Conservation (phyloP, 1,284 basidiomycete genomes). For the Fomitopsis betulina region DNA sequence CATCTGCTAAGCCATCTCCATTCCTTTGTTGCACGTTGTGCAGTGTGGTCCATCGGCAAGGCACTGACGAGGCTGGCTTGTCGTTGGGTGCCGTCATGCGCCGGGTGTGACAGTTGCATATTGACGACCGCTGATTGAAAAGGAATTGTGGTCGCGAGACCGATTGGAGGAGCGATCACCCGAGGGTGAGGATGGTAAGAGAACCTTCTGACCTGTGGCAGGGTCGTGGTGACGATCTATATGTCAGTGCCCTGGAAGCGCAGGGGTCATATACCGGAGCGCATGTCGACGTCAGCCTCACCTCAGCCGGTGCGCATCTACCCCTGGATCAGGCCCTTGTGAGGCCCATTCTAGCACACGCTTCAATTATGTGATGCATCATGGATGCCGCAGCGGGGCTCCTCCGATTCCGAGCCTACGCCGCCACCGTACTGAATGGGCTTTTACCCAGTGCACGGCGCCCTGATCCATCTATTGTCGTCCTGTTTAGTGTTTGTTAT, state of each 20-base stretch:
- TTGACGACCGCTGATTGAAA: neutral
- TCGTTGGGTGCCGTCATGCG: neutral
- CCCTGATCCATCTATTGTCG: neutral
- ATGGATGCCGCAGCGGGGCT: neutral
- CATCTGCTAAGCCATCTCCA: neutral
- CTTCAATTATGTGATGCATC: neutral
- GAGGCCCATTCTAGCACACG: neutral
- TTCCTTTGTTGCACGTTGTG: neutral
- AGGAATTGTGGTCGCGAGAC: neutral
- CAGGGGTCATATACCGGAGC: neutral
- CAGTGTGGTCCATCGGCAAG: neutral
- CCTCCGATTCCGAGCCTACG: slow-evolving; percentile 1
- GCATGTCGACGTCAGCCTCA: neutral
- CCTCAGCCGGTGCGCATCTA: neutral
- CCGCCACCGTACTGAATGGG: neutral
- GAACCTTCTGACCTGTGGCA: neutral
- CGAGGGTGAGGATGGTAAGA: neutral
- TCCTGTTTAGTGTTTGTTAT: neutral
- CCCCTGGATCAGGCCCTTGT: neutral
- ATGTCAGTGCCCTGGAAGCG: neutral
- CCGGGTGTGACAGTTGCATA: neutral
- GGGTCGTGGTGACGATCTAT: neutral
- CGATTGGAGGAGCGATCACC: neutral
- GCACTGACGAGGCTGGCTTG: neutral
- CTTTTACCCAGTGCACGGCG: neutral